These are phyloP conservation scores for Candida taoyuanica DNA, from an alignment of 805 yeast species.

Conservation along the genomic window DNA sequence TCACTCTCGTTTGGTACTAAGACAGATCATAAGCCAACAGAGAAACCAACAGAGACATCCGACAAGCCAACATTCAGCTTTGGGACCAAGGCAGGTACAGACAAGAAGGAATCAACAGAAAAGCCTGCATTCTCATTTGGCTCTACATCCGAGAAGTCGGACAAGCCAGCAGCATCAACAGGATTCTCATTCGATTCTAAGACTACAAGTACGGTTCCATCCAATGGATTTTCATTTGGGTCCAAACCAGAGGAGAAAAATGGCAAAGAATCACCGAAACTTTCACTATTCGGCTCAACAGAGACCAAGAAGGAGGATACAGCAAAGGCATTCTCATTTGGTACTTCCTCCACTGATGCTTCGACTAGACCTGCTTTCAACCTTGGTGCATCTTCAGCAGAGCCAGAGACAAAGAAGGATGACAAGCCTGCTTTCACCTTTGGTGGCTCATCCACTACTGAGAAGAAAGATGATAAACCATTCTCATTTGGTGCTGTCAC, in stretches of 20 bases:
- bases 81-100: conserved; percentile 3
- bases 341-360: conserved; percentile 2
- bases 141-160: conserved; percentile 4
- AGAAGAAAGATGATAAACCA: conserved; percentile 3
- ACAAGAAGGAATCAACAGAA: conserved; percentile 6
- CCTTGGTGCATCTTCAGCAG: not conserved
- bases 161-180: not conserved
- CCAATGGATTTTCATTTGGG: too few relatives aligned
- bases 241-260: conserved; percentile 5
- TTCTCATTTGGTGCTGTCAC: too few relatives aligned
- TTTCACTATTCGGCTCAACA: conserved; percentile 1
- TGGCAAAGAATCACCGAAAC: not conserved
- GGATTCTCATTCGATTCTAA: conserved; percentile 7
- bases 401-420: conserved; percentile 3
- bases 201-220: not conserved
- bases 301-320: not conserved
- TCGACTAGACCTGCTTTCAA: not conserved
- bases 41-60: too few relatives aligned
- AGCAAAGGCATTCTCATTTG: conserved; percentile 6
- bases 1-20: conserved; percentile 8
- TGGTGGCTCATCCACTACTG: conserved; percentile 3
- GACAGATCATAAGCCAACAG: too few relatives aligned
- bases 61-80: conserved; percentile 8
- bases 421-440: conserved; percentile 10
- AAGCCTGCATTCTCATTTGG: conserved; percentile 8